These are phyloP conservation scores for Chlorophyllum brunneum DNA, from an alignment of 768 basidiomycete species.

Conservation along the genomic window DNA sequence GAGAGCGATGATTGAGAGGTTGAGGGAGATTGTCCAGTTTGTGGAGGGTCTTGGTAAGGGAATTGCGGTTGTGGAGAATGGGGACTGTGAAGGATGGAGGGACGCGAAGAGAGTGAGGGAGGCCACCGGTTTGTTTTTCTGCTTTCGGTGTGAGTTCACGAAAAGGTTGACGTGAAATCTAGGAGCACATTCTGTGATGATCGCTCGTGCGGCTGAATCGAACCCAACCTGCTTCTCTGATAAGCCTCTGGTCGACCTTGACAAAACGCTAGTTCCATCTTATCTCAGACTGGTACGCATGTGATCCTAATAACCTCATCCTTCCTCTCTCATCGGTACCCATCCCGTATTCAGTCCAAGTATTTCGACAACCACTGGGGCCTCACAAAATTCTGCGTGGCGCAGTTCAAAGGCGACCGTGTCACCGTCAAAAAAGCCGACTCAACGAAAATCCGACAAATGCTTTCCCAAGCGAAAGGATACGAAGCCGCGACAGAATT, in stretches of 20 bases:
- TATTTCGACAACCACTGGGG: constrained; percentile 80
- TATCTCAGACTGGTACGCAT: constrained; percentile 67
- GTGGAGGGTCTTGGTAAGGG: constrained; percentile 70
- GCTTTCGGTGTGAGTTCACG: constrained; percentile 22
- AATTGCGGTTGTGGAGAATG: constrained; percentile 91
- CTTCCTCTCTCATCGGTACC: neutral
- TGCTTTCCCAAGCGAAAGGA: constrained; percentile 56
- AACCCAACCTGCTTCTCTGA: constrained; percentile 88
- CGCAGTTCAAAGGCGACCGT: constrained; percentile 73
- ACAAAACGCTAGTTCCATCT: constrained; percentile 62
- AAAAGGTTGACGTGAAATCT: constrained; percentile 32
- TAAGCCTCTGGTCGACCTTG: constrained; percentile 64
- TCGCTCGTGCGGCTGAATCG: constrained; percentile 90
- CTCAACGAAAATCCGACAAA: constrained; percentile 49
- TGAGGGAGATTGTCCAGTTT: constrained; percentile 84
- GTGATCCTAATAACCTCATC: neutral
- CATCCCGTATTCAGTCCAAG: constrained; percentile 46
- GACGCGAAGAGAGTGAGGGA: constrained; percentile 74
- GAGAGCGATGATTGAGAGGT: constrained; percentile 68
- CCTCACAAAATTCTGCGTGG: constrained; percentile 84
- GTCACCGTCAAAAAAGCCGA: constrained; percentile 54
- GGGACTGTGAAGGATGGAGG: constrained; percentile 78
- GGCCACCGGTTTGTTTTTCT: constrained; percentile 50
- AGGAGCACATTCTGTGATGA: constrained; percentile 85
- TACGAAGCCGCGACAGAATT: constrained; percentile 51